Percentiles rank a stretch among this genome's conserved stretches.
phyloP scores from a whole-genome alignment of 2,329 filamentous ascomycete genomes.

The Fusarium gaditjirri region DNA sequence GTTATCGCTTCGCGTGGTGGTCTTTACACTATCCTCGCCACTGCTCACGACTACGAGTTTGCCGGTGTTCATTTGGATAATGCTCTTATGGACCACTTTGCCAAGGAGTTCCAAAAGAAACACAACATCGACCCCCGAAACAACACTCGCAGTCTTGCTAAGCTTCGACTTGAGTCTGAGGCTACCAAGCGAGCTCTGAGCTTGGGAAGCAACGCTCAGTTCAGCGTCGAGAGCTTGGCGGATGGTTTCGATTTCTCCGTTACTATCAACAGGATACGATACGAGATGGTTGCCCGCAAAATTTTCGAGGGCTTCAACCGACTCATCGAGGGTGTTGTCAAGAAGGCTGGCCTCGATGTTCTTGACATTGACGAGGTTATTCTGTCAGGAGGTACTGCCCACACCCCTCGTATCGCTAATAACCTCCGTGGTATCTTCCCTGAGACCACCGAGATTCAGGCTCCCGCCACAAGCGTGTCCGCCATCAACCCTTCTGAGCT shows the following conservation, averaged over 20 bases:
- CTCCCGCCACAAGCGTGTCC: slow-evolving; percentile 79
- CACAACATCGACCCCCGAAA: slow-evolving; percentile 87
- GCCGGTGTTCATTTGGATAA: slow-evolving; percentile 88
- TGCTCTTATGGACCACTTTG: slow-evolving; percentile 93
- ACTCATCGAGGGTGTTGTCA: slow-evolving; percentile 83
- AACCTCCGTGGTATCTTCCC: slow-evolving; percentile 86
- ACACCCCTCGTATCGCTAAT: slow-evolving; percentile 91
- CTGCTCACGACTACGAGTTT: slow-evolving; percentile 94
- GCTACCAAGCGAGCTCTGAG: slow-evolving; percentile 91
- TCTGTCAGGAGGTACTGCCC: slow-evolving; percentile 88
- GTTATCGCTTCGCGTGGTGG: slow-evolving; percentile 92
- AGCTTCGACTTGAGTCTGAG: slow-evolving; percentile 92
- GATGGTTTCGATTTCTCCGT: slow-evolving; percentile 91
- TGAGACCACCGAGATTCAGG: slow-evolving; percentile 78
- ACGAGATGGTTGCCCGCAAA: slow-evolving; percentile 88
- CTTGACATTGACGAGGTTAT: slow-evolving; percentile 96
- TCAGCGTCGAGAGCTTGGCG: slow-evolving; percentile 91
- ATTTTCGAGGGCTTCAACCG: slow-evolving; percentile 89
- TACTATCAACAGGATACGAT: slow-evolving; percentile 92
- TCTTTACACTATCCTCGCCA: slow-evolving; percentile 95
- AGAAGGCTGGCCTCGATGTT: slow-evolving; percentile 92
- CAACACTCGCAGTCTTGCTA: slow-evolving; percentile 84
- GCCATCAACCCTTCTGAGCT: slow-evolving; percentile 96
- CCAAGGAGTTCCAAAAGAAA: slow-evolving; percentile 99
- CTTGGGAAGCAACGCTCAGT: slow-evolving; percentile 86